Evolutionary conservation across 306 rosid species (phyloP).

Genomic region (Astragalus glycyphyllos): DNA sequence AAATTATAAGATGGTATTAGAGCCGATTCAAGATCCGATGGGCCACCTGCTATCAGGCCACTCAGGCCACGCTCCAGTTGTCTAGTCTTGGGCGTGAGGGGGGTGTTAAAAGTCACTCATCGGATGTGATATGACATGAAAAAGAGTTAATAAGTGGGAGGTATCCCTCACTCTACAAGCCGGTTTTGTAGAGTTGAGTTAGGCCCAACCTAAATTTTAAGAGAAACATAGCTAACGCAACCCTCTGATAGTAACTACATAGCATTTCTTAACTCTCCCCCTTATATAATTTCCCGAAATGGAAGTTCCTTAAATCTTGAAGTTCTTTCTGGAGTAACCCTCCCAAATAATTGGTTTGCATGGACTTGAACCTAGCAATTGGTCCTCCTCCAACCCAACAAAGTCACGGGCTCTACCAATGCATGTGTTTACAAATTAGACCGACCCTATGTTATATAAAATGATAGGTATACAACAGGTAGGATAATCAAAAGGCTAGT

Average conservation of each 20-base stretch:
- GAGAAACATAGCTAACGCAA: neutral
- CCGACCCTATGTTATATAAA: neutral
- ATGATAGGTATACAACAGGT: constrained; percentile 1
- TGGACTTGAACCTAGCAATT: neutral
- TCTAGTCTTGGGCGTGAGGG: too few species aligned
- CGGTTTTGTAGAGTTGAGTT: too few species aligned
- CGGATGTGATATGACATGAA: too few species aligned
- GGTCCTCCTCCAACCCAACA: neutral
- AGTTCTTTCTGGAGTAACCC: neutral
- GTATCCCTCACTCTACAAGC: too few species aligned
- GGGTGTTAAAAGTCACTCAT: too few species aligned
- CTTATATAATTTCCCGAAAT: constrained; percentile 1
- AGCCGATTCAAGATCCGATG: too few species aligned
- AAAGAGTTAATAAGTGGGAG: too few species aligned
- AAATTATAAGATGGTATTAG: too few species aligned
- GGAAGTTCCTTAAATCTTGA: constrained; percentile 4
- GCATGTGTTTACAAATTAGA: constrained; percentile 11
- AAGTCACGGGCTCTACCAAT: constrained; percentile 2
- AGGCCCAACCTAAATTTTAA: too few species aligned
- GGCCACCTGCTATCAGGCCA: too few species aligned
- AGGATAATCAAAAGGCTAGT: neutral
- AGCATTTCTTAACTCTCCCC: constrained; percentile 12
- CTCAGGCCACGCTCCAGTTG: too few species aligned
- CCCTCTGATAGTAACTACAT: neutral
- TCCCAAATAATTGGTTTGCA: constrained; percentile 13